Base-by-base conservation (phyloP, 108 stramenopile species). In the Skeletonema costatum region DNA sequence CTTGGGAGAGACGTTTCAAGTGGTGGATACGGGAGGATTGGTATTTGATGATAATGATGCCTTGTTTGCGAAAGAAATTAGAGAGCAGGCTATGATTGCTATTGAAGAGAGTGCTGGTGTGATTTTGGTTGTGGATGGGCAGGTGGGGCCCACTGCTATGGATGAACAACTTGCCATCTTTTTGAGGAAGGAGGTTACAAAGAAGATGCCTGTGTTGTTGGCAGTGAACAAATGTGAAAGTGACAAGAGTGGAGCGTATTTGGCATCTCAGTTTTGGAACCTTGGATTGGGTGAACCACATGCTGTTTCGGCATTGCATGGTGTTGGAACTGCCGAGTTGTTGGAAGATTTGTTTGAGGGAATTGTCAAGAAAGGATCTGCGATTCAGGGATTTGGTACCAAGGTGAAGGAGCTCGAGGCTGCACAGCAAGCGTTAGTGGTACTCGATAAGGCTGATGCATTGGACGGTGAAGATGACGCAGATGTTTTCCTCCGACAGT, bases 181-280 rank as follows among this genome's bases (percentile, higher is more conserved):
- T 82, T 74, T 99, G 62, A 82, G 98, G 61, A 88, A 83, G 71
- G 87, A 96, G 75, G 86, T 96, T 8, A 64, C 66, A 19, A 85
- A 87, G 73, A 75, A 90, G 11, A 88, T 98, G 68, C 97, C 97
- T 17, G 90, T 96, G 11, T 33, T 87, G 16, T 80, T 99, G 64
- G 97, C 97, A 25, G 97, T 99, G 51, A 99, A 99, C 85, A 99
- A 99, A 80, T 99, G 98, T 86, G 98, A 99, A 86, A 87, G 84
- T 71, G 91, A 93, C 82, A 90, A 83, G 67, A 88, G 80, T 29
- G 92, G 90, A 19, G 80, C 83, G 21, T 70, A 88, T 48, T 66
- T 90, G 60, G 96, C 95, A 9, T 90, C 95, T 31, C 97, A 98
- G 42, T 99, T 98, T 88, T 98, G 97, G 96, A 74, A 85, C 21